Evolutionary conservation across 495 filamentous ascomycete species (phyloP).

Genomic region (Aspergillus diversus): DNA sequence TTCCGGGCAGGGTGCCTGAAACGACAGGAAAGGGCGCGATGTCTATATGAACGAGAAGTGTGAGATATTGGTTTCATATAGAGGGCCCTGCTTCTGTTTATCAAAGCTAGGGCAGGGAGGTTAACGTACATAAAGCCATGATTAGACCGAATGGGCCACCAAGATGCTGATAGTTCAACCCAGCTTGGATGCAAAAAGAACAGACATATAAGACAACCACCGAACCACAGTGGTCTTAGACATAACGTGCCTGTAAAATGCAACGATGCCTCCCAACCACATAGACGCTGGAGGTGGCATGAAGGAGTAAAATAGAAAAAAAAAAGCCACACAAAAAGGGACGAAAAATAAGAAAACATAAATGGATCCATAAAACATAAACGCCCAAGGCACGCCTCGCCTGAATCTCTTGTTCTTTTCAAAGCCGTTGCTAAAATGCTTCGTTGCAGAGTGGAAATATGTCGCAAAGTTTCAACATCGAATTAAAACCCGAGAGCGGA

Average conservation of each 20-base stretch:
- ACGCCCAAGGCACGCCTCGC: constrained; percentile 44
- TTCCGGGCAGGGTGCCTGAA: constrained; percentile 30
- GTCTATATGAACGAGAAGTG: constrained; percentile 52
- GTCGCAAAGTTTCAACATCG: constrained; percentile 35
- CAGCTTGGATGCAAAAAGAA: constrained; percentile 42
- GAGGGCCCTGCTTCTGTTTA: constrained; percentile 48
- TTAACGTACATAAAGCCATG: constrained; percentile 83
- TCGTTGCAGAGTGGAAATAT: constrained; percentile 33
- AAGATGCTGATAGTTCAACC: constrained; percentile 44
- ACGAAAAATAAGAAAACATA: constrained; percentile 22
- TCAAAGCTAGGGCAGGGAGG: constrained; percentile 57
- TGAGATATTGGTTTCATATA: constrained; percentile 60
- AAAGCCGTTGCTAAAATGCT: constrained; percentile 41
- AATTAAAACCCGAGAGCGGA: constrained; percentile 31
- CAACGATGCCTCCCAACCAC: constrained; percentile 35
- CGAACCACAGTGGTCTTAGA: constrained; percentile 30
- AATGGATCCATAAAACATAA: constrained; percentile 29
- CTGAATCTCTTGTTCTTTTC: constrained; percentile 35
- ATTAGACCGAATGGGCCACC: constrained; percentile 66
- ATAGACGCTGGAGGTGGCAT: constrained; percentile 27
- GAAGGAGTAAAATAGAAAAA: constrained; percentile 26
- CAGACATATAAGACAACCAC: constrained; percentile 39
- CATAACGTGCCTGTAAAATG: constrained; percentile 41
- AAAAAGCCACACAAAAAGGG: constrained; percentile 10
- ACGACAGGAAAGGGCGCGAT: constrained; percentile 38